Evolutionary conservation across 805 yeast genomes (phyloP).

Genomic region (Kluyveromyces starmeri): DNA sequence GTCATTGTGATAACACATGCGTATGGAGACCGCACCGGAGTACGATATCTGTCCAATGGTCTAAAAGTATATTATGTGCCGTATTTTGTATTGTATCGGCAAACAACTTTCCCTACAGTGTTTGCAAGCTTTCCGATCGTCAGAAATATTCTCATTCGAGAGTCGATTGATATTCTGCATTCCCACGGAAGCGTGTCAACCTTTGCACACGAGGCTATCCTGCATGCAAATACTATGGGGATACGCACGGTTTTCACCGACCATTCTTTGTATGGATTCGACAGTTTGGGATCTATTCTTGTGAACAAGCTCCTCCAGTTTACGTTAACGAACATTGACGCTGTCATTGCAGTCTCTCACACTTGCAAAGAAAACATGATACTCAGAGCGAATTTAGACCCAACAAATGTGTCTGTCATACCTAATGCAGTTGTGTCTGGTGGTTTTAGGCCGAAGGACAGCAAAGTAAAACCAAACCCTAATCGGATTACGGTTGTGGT

Average conservation of each 20-base stretch:
- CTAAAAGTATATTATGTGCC: constrained; percentile 90
- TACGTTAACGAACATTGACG: constrained; percentile 77
- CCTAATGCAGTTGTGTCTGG: constrained; percentile 91
- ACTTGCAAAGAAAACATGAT: constrained; percentile 96
- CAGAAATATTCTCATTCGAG: constrained; percentile 78
- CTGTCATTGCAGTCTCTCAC: constrained; percentile 92
- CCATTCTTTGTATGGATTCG: constrained; percentile 92
- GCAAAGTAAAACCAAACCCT: constrained; percentile 12
- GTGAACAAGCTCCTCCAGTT: constrained; percentile 83
- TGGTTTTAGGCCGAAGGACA: constrained; percentile 53
- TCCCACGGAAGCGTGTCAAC: constrained; percentile 90
- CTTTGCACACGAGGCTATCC: constrained; percentile 78
- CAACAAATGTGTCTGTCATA: constrained; percentile 72
- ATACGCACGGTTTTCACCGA: constrained; percentile 87
- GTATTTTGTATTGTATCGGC: constrained; percentile 66
- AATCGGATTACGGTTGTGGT: constrained; percentile 71
- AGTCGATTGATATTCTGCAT: constrained; percentile 79
- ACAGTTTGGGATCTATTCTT: constrained; percentile 70
- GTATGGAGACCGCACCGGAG: constrained; percentile 74
- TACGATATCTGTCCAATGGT: constrained; percentile 80
- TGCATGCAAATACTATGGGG: constrained; percentile 94
- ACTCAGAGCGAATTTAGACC: constrained; percentile 74
- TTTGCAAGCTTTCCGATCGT: constrained; percentile 81
- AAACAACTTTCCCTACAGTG: constrained; percentile 81
- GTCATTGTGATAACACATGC: constrained; percentile 86